Conservation (phyloP, 345 rosid species). For the Citrus unshiu region DNA sequence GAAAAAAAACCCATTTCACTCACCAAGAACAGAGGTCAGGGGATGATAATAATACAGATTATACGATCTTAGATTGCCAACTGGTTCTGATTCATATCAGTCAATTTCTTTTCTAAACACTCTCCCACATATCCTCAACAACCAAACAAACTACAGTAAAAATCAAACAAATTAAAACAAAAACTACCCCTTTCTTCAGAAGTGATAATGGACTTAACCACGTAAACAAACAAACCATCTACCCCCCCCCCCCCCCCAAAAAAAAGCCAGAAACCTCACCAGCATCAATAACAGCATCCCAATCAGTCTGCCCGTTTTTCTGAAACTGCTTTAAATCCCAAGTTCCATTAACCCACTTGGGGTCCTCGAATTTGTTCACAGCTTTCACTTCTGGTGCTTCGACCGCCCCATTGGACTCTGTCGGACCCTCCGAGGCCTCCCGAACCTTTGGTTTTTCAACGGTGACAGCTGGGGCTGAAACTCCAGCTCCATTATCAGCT, state of each 20-base stretch:
- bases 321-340: slow-evolving; percentile 84
- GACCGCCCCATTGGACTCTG: slow-evolving; percentile 35
- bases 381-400: slow-evolving; percentile 19
- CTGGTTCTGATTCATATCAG: background rate
- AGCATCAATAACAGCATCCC: slow-evolving; percentile 95
- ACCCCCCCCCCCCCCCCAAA: background rate
- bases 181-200: background rate
- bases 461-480: slow-evolving; percentile 32
- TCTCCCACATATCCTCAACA: background rate
- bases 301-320: slow-evolving; percentile 60
- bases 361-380: slow-evolving; percentile 50
- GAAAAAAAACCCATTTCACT: background rate
- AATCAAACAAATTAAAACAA: background rate
- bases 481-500: slow-evolving; percentile 48
- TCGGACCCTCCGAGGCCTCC: slow-evolving; percentile 13
- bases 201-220: background rate
- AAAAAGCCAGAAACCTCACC: slow-evolving; percentile 39
- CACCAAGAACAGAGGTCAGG: background rate
- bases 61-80: background rate
- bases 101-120: background rate
- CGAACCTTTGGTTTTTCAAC: slow-evolving; percentile 35
- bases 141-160: background rate
- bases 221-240: background rate
- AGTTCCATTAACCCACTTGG: slow-evolving; percentile 81
- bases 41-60: background rate